Base-by-base conservation (phyloP, 305 asterid genomes). In the Solanum hybrid region DNA sequence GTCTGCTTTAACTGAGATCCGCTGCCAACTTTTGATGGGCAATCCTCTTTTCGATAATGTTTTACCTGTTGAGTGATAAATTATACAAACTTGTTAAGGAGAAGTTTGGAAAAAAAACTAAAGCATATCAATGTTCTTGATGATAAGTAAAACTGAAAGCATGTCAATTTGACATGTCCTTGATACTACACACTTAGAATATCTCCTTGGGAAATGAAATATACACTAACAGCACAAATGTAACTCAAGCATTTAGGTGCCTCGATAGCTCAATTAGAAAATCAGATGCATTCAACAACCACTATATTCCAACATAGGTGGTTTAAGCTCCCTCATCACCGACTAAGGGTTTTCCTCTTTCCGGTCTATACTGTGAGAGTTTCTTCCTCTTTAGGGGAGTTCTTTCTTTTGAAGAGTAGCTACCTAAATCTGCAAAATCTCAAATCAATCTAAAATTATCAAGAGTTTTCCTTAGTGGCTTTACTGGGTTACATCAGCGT, bases 41-140 rank as follows among this genome's bases (percentile, higher is more conserved):
- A 36, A 86, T 92, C 90, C 79, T 77, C 85, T 38, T 29, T 41
- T 31, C 1, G 84, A 34, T 87, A 90, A 61, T 36, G n/a, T 34
- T 88, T 87, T 77, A 89, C 89, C 93, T 91, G 89, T 65, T 45
- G 29, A 26, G 77, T 75, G 79, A 26, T 7, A 87, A 85, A 85
- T 17, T 29, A 45, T 45, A 20, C 29, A 33, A 12, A 11, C 45
- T 78, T 33, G 24, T 13, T 45, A 75, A 72, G 72, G 26, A 8
- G 38, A 83, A 45, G 8, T 26, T 14, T 70, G 13, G 38, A 7
- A 39, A 45, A 38, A 45, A 45, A 45, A 45, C 38, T 41, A 83
- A 45, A 9, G 87, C 87, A 39, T 39, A 33, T 37, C 32, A 9
- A 22, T 5, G 65, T 37, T 11, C 83, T 36, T 65, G 65, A 33